Evolutionary conservation across 225 moss, liverwort and hornwort genomes (phyloP), one percentile per base, ranked within the genome.

Genomic region (Antitrichia curtipendula): DNA sequence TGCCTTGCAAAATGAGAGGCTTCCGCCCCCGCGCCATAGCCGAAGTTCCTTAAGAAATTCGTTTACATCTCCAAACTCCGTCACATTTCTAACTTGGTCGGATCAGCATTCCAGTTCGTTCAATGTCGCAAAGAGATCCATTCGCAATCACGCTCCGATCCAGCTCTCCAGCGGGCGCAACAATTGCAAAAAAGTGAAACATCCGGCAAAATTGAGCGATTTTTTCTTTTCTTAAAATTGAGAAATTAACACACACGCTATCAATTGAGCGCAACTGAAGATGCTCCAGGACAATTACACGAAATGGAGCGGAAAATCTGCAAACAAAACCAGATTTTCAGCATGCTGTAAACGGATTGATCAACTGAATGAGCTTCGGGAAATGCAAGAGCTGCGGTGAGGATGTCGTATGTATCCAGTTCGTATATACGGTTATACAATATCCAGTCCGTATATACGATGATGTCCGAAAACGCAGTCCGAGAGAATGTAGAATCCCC

Each of bases 11-110:
- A 32, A 95, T 77, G 59, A 95, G 91, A 78, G 95, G 93, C 63
- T 82, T 93, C 83, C 93, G 88, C 53, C 72, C 82, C 82, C 89
- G 92, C 82, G 92, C 95, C 95, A 95, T 95, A 50, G 78, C 85
- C 59, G 54, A 83, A 63, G 60, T 61, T 38, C 50, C 74, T n/a
- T 6, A 56, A 23, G 82, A 47, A 29, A 80, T 69, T 29, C 40
- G 36, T 8, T 81, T 80, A 77, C 65, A 68, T 41, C 72, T 45
- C 43, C 78, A 38, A 85, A 32, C 13, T 54, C 75, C 58, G 10
- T 66, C 66, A 10, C 78, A 53, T 59, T n/a, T 18, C 85, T 45
- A 76, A 60, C 15, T 43, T 34, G 34, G 60, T 80, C 59, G 36
- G 50, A 23, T 50, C 47, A 56, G 34, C 45, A 78, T 79, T 78